Evolutionary conservation across 2,329 filamentous ascomycete genomes (phyloP), one percentile per base, ranked within the genome.

Genomic region (Cercospora nicotianae): DNA sequence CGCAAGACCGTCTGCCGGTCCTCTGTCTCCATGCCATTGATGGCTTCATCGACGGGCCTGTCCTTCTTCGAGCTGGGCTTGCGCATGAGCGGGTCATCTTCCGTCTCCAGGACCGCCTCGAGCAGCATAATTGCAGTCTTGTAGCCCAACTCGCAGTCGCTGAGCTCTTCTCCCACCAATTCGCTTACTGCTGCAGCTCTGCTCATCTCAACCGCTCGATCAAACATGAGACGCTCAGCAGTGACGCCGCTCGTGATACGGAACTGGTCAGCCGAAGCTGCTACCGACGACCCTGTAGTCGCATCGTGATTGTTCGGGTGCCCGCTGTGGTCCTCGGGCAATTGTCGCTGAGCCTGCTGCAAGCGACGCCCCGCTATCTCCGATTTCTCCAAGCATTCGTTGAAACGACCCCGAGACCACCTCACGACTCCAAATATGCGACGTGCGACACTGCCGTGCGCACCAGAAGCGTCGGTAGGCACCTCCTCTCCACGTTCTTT

Each of bases 201-300:
- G 78, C 93, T 97, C 95, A 99, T 98, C 79, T 99, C 95, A 23
- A 98, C 83, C 0, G 95, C 95, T 58, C 95, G 91, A 74, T 99
- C 95, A 77, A 97, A 99, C 93, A 99, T 97, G 57, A 99, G 84
- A 80, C 94, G 97, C 82, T 98, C 95, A 0, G 95, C 95, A 23
- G 93, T 97, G 65, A 97, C 89, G 1, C 94, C 95, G 2, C 92
- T 89, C 13, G 92, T 96, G 28, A 99, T 85, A 59, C 91, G 87
- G 28, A 97, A 93, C 63, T 92, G 90, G 69, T 95, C 92, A 2
- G 88, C 86, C 16, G 90, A 89, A 3, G 88, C 86, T n/a, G 85
- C 86, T 65, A 89, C 82, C 1, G 84, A 85, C 3, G 74, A 69
- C 42, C 81, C 81, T 23, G 83, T 84, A 1, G 85, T 82, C 20